Base-by-base conservation (phyloP, 805 yeast genomes). In the Kluyveromyces starmeri region DNA sequence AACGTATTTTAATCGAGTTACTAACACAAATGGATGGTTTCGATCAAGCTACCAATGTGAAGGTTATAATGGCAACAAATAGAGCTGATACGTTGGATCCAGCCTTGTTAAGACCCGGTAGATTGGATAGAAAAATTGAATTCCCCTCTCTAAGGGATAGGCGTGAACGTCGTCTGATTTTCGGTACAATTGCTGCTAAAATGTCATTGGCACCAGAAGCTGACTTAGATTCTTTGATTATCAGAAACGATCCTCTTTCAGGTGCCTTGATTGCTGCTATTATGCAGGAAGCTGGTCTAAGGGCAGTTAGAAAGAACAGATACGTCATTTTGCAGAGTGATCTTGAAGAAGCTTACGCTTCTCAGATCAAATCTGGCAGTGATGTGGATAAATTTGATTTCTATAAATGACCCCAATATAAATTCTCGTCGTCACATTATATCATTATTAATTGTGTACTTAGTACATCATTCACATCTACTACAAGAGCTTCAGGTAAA, bases 21-120 rank as follows among this genome's bases (percentile, higher is more conserved):
- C 71, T 92, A 52, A 92, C 94, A 51, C 99, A 92, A 66, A 92
- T 92, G 99, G 99, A 92, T 63, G 99, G 99, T 33, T 92, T 92
- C 51, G 99, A 92, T 57, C 98, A 92, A 66, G 67, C 82, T 2
- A 76, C 95, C 5, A 88, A 86, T 44, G 98, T 92, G 35, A 92
- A 92, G 67, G 96, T 92, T 23, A 92, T 92, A 44, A 92, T 92
- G 99, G 98, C 99, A 27, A 92, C 99, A 9, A 92, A 92, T 64
- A 82, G 99, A 66, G 95, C 96, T n/a, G 99, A 92, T 58, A 92
- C 98, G 2, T 73, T 92, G 48, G 99, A 92, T 63, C 99, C 99
- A 4, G 99, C 99, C 9, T 69, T 92, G 48, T 74, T 92, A 60
- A 83, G 99, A 67, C 96, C 98, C 13, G 99, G 99, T 47, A 83